phyloP scores from a whole-genome alignment of 2,329 filamentous ascomycete genomes.

The Sclerotinia borealis region DNA sequence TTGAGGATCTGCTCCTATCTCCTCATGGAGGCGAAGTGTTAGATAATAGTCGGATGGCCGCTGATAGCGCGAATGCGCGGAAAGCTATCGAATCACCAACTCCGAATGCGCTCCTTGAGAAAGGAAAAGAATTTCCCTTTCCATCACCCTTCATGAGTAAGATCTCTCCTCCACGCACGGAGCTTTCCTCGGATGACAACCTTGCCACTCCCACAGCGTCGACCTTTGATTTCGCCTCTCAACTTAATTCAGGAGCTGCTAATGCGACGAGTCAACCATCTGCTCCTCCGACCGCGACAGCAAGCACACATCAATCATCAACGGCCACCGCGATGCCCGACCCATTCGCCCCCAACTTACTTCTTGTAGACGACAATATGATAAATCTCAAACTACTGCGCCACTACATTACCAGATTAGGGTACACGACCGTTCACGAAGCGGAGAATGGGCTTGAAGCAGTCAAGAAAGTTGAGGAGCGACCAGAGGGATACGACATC shows the following conservation, averaged over 20 bases:
- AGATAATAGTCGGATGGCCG: constrained; percentile 31
- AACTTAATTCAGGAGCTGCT: background rate
- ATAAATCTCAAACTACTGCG: constrained; percentile 38
- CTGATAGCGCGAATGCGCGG: constrained; percentile 29
- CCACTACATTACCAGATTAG: constrained; percentile 35
- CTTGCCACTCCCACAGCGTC: background rate
- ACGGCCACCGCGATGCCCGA: background rate
- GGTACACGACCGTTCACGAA: constrained; percentile 36
- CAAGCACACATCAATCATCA: background rate
- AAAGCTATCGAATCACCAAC: constrained; percentile 31
- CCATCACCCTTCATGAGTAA: constrained; percentile 11
- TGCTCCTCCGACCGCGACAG: background rate
- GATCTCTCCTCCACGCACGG: background rate
- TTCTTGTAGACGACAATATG: constrained; percentile 40
- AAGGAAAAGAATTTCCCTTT: constrained; percentile 29
- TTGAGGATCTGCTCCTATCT: constrained; percentile 27
- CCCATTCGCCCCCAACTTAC: constrained; percentile 20
- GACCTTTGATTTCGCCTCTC: background rate
- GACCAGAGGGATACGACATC: constrained; percentile 36
- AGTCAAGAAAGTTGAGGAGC: constrained; percentile 37
- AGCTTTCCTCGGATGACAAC: background rate
- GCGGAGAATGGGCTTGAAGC: constrained; percentile 45
- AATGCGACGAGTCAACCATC: background rate
- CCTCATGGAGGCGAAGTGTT: constrained; percentile 26
- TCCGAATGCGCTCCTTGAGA: constrained; percentile 25